Percentiles rank a stretch among this genome's conserved stretches.
Conservation (phyloP, 2,329 filamentous ascomycete genomes). For the Phyllosticta citrichinensis region DNA sequence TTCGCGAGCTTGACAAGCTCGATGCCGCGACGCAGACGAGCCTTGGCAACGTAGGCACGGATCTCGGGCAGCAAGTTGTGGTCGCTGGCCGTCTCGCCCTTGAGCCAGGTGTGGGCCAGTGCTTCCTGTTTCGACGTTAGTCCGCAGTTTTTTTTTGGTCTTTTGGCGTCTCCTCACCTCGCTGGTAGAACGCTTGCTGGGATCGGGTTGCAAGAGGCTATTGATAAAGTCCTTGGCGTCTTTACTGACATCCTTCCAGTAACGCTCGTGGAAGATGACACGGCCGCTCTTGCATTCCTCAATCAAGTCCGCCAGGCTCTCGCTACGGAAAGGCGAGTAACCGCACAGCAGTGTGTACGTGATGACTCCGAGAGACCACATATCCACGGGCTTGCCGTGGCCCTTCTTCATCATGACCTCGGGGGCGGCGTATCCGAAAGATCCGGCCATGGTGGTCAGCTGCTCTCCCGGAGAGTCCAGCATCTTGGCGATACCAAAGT, state of each 20-base stretch:
- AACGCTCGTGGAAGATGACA: constrained; percentile 92
- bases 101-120: constrained; percentile 77
- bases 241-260: constrained; percentile 94
- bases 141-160: neutral
- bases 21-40: constrained; percentile 84
- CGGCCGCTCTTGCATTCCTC: constrained; percentile 79
- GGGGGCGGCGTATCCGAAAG: constrained; percentile 93
- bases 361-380: constrained; percentile 99
- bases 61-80: constrained; percentile 98
- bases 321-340: constrained; percentile 94
- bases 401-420: constrained; percentile 98
- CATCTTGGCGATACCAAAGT: constrained; percentile 99
- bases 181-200: constrained; percentile 67
- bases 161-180: constrained; percentile 43
- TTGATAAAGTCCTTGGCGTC: constrained; percentile 95
- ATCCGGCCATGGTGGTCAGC: constrained; percentile 95
- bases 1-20: constrained; percentile 94
- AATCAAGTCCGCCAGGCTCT: constrained; percentile 85
- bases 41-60: constrained; percentile 83
- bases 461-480: constrained; percentile 83
- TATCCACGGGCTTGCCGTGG: constrained; percentile 95
- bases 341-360: constrained; percentile 97
- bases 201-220: constrained; percentile 66
- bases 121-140: constrained; percentile 48
- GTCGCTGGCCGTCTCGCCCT: constrained; percentile 81